Evolutionary conservation across 352 stramenopile genomes (phyloP).

Genomic region (Phytophthora kernoviae): DNA sequence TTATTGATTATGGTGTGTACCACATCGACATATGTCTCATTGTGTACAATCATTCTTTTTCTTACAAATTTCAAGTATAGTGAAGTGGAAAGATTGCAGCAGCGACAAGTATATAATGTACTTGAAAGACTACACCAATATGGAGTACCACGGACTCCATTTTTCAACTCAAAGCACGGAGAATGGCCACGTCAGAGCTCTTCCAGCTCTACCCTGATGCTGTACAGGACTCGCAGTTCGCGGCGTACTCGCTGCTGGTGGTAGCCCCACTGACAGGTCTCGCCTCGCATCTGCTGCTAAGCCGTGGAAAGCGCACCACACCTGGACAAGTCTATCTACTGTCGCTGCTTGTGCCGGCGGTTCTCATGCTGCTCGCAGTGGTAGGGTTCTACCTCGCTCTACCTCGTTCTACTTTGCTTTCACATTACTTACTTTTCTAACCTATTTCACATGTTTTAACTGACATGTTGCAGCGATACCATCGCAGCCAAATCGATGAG

Average conservation of each 20-base stretch:
- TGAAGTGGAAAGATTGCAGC: too few relatives aligned
- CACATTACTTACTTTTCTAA: too few relatives aligned
- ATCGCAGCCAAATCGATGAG: constrained; percentile 19
- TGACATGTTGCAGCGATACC: constrained; percentile 24
- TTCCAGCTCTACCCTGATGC: constrained; percentile 55
- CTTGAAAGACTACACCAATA: too few relatives aligned
- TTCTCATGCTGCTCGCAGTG: constrained; percentile 46
- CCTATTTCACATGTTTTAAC: background rate
- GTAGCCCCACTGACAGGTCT: constrained; percentile 47
- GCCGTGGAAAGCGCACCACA: constrained; percentile 49
- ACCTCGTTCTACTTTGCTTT: background rate
- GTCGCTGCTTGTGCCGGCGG: constrained; percentile 44
- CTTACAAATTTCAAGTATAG: background rate
- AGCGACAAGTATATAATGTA: too few relatives aligned
- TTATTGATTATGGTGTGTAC: constrained; percentile 1
- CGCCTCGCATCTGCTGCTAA: constrained; percentile 37
- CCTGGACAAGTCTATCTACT: constrained; percentile 44
- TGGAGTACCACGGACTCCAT: too few relatives aligned
- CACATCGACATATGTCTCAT: too few relatives aligned
- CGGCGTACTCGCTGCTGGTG: constrained; percentile 52
- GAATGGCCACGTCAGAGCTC: constrained; percentile 28
- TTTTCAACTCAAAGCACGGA: too few relatives aligned
- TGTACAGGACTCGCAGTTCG: constrained; percentile 44
- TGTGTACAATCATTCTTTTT: constrained; percentile 1
- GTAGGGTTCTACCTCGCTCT: constrained; percentile 21